Percentiles rank a stretch among this genome's conserved stretches.
Evolutionary conservation across 2,329 filamentous ascomycete species (phyloP).

Genomic region (Colletotrichum gigasporum): DNA sequence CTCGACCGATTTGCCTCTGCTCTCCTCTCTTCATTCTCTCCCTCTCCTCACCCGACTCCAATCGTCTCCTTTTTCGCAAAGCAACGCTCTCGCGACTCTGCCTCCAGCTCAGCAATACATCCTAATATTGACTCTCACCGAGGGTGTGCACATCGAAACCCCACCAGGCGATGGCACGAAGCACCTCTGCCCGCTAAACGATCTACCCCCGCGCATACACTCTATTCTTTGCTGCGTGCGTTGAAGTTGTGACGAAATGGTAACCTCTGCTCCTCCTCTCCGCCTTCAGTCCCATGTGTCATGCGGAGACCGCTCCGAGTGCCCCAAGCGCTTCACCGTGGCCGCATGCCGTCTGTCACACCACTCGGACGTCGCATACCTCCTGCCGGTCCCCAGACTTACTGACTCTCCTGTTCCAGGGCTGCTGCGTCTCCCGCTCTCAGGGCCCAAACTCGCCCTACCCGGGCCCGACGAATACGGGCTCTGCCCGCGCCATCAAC

Average conservation of each 20-base stretch:
- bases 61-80: not conserved
- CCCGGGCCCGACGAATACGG: slow-evolving; percentile 57
- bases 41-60: not conserved
- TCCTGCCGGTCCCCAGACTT: not conserved
- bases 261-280: not conserved
- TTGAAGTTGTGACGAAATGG: slow-evolving; percentile 9
- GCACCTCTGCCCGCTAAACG: not conserved
- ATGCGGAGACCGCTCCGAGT: not conserved
- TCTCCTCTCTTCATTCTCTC: not conserved
- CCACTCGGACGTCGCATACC: not conserved
- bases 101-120: not conserved
- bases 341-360: not conserved
- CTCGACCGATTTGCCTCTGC: not conserved
- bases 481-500: slow-evolving; percentile 65
- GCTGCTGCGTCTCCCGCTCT: slow-evolving; percentile 67
- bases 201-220: not conserved
- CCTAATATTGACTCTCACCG: not conserved
- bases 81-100: not conserved
- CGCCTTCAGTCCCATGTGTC: not conserved
- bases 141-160: not conserved
- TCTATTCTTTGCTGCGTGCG: not conserved
- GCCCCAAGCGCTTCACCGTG: not conserved
- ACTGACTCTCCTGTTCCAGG: slow-evolving; percentile 50
- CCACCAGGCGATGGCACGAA: slow-evolving; percentile 23
- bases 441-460: slow-evolving; percentile 64